Evolutionary conservation across 345 rosid species (phyloP), one percentile per base, ranked within the genome.

Genomic region (Gossypium anomalum): DNA sequence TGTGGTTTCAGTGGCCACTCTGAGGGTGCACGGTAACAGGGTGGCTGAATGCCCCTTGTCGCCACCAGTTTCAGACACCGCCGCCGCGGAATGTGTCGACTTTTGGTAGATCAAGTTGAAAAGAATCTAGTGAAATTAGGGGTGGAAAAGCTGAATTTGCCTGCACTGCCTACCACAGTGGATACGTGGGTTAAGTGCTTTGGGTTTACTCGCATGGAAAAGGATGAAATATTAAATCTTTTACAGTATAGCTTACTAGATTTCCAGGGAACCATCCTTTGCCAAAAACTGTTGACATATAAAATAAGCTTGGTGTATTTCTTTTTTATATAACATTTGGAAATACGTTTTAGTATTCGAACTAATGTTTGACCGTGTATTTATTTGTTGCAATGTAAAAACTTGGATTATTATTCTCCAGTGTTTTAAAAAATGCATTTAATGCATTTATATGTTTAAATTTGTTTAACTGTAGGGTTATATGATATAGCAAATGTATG

Each of bases 21-120:
- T 90, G 17, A 90, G 97, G 85, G 83, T 91, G 25, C 72, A 79
- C 44, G 92, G 89, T 41, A 80, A 85, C 34, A 71, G 68, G 62
- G 91, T 88, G 56, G 90, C 91, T 0, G 91, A 90, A 60, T 90
- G 59, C 88, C 91, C 3, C 81, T 89, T 2, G 74, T 90, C 47
- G 90, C 85, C 12, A 89, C 91, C 1, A 78, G 86, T 75, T 70
- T 67, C 44, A 76, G 67, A 25, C 79, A 75, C 70, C 87, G 89
- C 12, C 80, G 82, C 44, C 66, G 7, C 4, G 91, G 91, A 71
- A 86, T 88, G 89, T 86, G 91, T 29, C 84, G 81, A 13, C 56
- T 83, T 44, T 68, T 88, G 78, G 79, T 87, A 79, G 75, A 82
- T 74, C 78, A 81, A n/a, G 78, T 88, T 27, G 91, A 89, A 75